Base-by-base conservation (phyloP, 2,329 filamentous ascomycete species). In the Didymella pomorum region DNA sequence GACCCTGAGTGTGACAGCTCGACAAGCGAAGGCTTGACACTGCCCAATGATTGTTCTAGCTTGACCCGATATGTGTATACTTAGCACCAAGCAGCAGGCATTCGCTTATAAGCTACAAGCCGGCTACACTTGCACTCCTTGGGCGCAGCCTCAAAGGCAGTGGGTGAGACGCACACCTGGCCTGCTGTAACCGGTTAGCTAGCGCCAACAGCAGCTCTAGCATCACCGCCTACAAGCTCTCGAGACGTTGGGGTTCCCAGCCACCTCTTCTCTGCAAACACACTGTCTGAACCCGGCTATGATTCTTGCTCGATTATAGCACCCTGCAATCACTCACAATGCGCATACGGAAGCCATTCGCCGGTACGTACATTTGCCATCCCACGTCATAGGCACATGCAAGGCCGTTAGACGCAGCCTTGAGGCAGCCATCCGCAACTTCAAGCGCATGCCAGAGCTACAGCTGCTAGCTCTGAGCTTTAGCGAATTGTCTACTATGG, bases 261-360 rank as follows among this genome's bases (percentile, higher is more conserved):
- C 56, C 50, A 54, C 56, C 41, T 53, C 26, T 29, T 29, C 26
- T 33, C 26, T 26, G 14, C 39, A 28, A 9, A 35, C 21, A 25
- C 25, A 41, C 33, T 41, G 29, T 31, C 25, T 9, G 29, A 21
- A n/a, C 25, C 31, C 39, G 41, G 46, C 31, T 50, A 67, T 67
- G 65, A 53, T 49, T 49, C 31, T 41, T 44, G 35, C n/a, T 21
- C 51, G 47, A 48, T 61, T 52, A 58, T 62, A 67, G 52, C 62
- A 45, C 25, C 42, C 11, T 42, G 11, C n/a, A 29, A 11, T 44
- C 28, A 14, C 1, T 12, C 49, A 59, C 39, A 3, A 95, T 96
- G 90, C 90, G 91, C 78, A 92, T 97, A 81, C 87, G 93, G 73
- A 86, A 93, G 71, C 90, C 91, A 54, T 96, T 97, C 75, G 92